Evolutionary conservation across 768 basidiomycete species (phyloP).

Genomic region (Ramaria sp.): DNA sequence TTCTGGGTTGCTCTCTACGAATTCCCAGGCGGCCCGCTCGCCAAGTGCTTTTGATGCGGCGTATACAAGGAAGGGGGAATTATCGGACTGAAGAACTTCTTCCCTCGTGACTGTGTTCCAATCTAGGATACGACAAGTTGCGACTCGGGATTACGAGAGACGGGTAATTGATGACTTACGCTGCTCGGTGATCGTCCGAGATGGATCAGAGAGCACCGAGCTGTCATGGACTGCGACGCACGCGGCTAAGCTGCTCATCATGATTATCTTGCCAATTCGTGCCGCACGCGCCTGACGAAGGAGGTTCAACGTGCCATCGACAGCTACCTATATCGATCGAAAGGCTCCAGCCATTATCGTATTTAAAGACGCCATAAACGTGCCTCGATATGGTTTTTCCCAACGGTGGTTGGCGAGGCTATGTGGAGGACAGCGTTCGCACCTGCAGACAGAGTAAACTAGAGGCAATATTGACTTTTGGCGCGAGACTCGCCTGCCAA

Average conservation of each 20-base stretch:
- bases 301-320: conserved; percentile 29
- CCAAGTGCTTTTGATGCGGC: conserved; percentile 28
- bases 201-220: background rate
- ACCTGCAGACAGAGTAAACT: background rate
- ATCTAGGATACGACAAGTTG: too few species aligned
- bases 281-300: conserved; percentile 28
- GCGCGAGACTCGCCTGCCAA: background rate
- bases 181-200: background rate
- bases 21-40: conserved; percentile 30
- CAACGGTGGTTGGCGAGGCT: background rate
- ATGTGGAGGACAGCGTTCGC: background rate
- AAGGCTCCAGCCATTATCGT: too few species aligned
- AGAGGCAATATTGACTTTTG: background rate
- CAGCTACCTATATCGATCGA: conserved; percentile 18
- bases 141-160: too few species aligned
- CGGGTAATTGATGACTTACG: too few species aligned
- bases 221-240: conserved; percentile 3
- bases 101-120: background rate
- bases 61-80: conserved; percentile 16
- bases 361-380: too few species aligned
- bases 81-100: background rate
- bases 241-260: conserved; percentile 23
- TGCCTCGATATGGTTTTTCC: background rate
- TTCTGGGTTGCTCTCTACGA: conserved; percentile 25
- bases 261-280: conserved; percentile 25